Evolutionary conservation across 2,329 filamentous ascomycete species (phyloP).

Genomic region (Pseudofabraea citricarpa): DNA sequence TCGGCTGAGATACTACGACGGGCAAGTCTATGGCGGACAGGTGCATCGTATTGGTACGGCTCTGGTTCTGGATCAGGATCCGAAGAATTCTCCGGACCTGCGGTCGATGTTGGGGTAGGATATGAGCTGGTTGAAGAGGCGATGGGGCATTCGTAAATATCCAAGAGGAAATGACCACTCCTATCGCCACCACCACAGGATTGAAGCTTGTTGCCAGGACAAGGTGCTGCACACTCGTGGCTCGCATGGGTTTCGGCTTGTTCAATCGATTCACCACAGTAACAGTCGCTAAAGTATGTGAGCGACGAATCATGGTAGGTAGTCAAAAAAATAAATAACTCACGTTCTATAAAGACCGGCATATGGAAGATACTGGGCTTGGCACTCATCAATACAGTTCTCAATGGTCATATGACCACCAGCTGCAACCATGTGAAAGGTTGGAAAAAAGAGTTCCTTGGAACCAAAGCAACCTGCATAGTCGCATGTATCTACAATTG

Average conservation of each 20-base stretch:
- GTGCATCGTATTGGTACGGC: neutral
- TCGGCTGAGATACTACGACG: neutral
- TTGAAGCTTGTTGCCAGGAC: neutral
- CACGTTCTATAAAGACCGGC: neutral
- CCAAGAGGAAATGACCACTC: neutral
- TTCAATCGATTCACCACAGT: neutral
- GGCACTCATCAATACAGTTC: neutral
- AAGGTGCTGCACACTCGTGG: neutral
- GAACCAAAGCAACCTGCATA: neutral
- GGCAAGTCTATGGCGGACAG: neutral
- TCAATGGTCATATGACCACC: neutral
- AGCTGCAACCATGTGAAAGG: neutral
- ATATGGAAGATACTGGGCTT: neutral
- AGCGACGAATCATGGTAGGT: too few species aligned
- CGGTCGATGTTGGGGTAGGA: neutral
- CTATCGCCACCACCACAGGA: neutral
- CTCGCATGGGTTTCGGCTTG: neutral
- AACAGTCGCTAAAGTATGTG: neutral
- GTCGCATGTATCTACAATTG: neutral
- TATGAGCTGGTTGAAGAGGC: neutral
- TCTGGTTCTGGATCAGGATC: slow-evolving; percentile 1
- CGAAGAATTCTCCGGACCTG: neutral
- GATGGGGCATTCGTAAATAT: neutral
- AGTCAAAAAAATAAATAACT: neutral
- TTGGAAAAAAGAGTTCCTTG: neutral